A percentile compares a stretch with the other conserved stretches of the same genome.
phyloP scores from a whole-genome alignment of 176 grass and related monocot species.

The Aegilops tauschii region DNA sequence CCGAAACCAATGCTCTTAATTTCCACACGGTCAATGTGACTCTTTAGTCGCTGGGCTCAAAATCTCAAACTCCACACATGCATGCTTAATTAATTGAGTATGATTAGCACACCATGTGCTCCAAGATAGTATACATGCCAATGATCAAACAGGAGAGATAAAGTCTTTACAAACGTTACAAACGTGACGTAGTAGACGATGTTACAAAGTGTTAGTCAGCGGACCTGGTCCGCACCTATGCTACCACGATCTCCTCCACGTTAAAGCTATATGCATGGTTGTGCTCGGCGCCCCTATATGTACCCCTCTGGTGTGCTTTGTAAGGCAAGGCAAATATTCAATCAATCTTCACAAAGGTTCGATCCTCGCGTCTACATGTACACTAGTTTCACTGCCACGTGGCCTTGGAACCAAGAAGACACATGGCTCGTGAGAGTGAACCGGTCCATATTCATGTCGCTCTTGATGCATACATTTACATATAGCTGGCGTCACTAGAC shows the following conservation, averaged over 20 bases:
- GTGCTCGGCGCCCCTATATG: no score
- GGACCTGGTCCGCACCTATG: no score
- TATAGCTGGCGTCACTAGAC: neutral
- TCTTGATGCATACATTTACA: no score
- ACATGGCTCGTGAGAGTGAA: neutral
- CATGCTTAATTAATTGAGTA: neutral
- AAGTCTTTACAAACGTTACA: neutral
- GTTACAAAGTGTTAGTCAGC: neutral
- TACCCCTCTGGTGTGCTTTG: no score
- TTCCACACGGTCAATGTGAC: conserved; percentile 9
- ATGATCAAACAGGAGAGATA: neutral
- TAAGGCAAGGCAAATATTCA: no score
- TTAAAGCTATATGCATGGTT: no score
- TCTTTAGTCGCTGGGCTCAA: neutral
- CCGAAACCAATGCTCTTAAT: neutral
- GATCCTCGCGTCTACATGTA: conserved; percentile 17
- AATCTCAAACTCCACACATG: neutral
- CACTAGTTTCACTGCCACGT: no score
- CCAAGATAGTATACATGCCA: neutral
- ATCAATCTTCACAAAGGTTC: no score
- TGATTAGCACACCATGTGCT: neutral
- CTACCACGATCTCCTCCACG: no score
- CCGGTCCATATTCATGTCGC: neutral
- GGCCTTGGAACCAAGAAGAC: no score
- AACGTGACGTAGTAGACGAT: neutral